A percentile compares a stretch with the other conserved stretches of the same genome.
Conservation (phyloP, 129 eudicot genomes). For the Dittrichia graveolens region DNA sequence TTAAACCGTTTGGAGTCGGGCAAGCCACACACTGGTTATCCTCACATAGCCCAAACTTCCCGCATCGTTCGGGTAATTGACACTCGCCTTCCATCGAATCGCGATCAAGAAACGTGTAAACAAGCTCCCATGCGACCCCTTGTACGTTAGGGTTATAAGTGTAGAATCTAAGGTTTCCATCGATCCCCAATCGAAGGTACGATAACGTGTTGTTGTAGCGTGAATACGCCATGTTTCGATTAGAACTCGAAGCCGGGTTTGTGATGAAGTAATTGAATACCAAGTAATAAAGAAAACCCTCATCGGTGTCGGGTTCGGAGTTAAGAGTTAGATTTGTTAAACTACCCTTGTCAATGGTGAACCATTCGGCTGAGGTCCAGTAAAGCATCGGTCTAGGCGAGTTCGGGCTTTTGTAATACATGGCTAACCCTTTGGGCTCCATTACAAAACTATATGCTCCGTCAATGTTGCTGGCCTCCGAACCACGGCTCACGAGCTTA, state of each 20-base stretch:
- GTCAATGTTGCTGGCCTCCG: constrained; percentile 21
- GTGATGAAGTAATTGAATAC: constrained; percentile 20
- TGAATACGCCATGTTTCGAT: constrained; percentile 17
- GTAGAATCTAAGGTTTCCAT: constrained; percentile 39
- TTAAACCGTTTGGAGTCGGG: constrained; percentile 37
- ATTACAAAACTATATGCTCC: constrained; percentile 55
- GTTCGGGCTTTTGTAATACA: constrained; percentile 41
- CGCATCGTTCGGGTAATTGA: constrained; percentile 40
- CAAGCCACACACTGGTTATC: constrained; percentile 43
- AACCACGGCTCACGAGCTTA: constrained; percentile 53
- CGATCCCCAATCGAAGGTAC: constrained; percentile 35
- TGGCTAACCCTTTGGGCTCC: constrained; percentile 42
- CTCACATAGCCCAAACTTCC: constrained; percentile 40
- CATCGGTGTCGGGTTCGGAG: constrained; percentile 19
- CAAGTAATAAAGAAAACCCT: constrained; percentile 20
- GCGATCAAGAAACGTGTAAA: constrained; percentile 34
- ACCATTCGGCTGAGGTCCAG: constrained; percentile 24
- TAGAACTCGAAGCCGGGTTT: constrained; percentile 1
- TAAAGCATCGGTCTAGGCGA: constrained; percentile 41
- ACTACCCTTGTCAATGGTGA: constrained; percentile 30
- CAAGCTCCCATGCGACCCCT: constrained; percentile 31
- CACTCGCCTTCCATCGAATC: constrained; percentile 36
- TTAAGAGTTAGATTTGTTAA: constrained; percentile 31
- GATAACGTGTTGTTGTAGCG: constrained; percentile 36
- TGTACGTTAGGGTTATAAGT: constrained; percentile 27